phyloP scores from a whole-genome alignment of 106 monocot genomes.

The Acorus calamus region DNA sequence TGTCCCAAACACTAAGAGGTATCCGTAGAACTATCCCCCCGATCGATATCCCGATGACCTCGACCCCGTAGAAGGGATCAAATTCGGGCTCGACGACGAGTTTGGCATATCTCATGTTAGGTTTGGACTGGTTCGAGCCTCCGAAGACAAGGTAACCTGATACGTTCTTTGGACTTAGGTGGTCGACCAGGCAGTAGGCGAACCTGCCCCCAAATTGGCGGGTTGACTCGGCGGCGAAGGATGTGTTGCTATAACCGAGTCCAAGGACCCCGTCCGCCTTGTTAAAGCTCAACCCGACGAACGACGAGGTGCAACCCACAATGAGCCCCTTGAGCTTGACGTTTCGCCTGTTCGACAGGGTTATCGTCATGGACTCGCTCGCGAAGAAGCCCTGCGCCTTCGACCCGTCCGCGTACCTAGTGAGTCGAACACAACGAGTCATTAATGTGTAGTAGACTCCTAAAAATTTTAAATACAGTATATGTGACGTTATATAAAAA shows the following conservation, averaged over 20 bases:
- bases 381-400: conserved; percentile 61
- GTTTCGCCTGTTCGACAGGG: conserved; percentile 22
- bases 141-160: conserved; percentile 80
- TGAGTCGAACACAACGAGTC: background rate
- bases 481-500: too few species aligned
- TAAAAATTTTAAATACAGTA: too few species aligned
- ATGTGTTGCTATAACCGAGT: conserved; percentile 65
- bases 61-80: conserved; percentile 54
- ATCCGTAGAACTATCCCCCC: conserved; percentile 39
- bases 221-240: conserved; percentile 50
- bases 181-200: conserved; percentile 98
- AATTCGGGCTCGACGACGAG: conserved; percentile 26
- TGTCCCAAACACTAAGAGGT: conserved; percentile 45
- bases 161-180: conserved; percentile 77
- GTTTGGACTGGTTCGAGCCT: background rate
- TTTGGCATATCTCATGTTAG: conserved; percentile 12
- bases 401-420: conserved; percentile 60
- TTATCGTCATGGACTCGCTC: conserved; percentile 63
- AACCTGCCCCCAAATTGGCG: conserved; percentile 51
- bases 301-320: conserved; percentile 69
- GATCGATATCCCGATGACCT: conserved; percentile 52
- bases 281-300: conserved; percentile 38
- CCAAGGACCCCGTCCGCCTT: conserved; percentile 73
- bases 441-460: too few species aligned
- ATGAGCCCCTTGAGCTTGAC: conserved; percentile 49